These are phyloP conservation scores for Trichosporon sp. DNA, from an alignment of 1,284 basidiomycete species.

Conservation along the genomic window DNA sequence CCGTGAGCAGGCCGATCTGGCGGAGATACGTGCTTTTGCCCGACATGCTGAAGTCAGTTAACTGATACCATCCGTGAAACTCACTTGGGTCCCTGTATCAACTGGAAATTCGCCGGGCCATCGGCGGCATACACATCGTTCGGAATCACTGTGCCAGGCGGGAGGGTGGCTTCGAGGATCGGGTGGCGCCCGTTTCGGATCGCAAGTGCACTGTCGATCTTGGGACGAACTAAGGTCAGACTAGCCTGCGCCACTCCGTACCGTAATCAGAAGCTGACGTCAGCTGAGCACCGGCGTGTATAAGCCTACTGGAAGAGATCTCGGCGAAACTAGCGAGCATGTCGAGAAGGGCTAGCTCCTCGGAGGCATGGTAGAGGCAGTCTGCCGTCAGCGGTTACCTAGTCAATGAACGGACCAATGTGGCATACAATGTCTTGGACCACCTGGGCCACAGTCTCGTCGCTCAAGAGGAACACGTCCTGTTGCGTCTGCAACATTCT, in stretches of 20 bases:
- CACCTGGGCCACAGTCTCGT: constrained; percentile 74
- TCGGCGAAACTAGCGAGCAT: constrained; percentile 75
- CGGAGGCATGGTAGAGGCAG: constrained; percentile 77
- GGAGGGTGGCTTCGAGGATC: constrained; percentile 73
- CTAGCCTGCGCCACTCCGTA: neutral
- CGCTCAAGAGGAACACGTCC: constrained; percentile 70
- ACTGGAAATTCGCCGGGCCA: constrained; percentile 78
- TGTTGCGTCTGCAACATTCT: constrained; percentile 44
- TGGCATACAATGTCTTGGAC: constrained; percentile 67
- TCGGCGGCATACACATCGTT: constrained; percentile 73
- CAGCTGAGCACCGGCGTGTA: neutral
- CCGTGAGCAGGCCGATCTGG: constrained; percentile 77
- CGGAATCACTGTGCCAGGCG: constrained; percentile 70
- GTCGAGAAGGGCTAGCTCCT: constrained; percentile 83
- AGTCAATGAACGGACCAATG: constrained; percentile 57
- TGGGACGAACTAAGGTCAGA: constrained; percentile 71
- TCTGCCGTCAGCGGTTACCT: constrained; percentile 42
- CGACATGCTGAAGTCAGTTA: constrained; percentile 67
- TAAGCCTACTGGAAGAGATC: constrained; percentile 67
- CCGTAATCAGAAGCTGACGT: constrained; percentile 24
- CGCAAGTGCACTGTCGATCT: constrained; percentile 80
- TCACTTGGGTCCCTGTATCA: constrained; percentile 85
- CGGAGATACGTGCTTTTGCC: constrained; percentile 90
- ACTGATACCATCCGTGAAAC: constrained; percentile 40
- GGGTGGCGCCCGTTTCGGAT: constrained; percentile 85